Evolutionary conservation across 257 asterid species (phyloP).

Genomic region (Penstemon barbatus): DNA sequence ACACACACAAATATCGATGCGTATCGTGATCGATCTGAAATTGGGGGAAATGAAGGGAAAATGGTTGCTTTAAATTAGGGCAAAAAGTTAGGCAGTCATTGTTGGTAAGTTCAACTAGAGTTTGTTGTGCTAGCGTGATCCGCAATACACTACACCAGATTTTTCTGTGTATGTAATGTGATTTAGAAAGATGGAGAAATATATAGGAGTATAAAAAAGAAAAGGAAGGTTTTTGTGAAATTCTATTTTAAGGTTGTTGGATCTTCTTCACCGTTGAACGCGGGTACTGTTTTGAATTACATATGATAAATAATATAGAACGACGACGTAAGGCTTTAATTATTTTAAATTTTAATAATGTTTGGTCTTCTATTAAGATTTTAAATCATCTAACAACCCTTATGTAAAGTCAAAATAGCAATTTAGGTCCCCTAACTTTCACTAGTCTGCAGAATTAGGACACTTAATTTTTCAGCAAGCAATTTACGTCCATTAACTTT

Average conservation of each 20-base stretch:
- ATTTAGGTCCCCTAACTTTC: no score
- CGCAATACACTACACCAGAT: slow-evolving; percentile 14
- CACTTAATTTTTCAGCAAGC: no score
- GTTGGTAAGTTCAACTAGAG: slow-evolving; percentile 37
- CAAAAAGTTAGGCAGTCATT: slow-evolving; percentile 32
- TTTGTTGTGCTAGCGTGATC: slow-evolving; percentile 27
- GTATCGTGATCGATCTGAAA: slow-evolving; percentile 31
- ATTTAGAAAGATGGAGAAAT: no score
- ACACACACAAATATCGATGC: slow-evolving; percentile 5
- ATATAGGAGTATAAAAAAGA: background rate
- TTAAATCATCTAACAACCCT: no score
- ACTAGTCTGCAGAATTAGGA: no score
- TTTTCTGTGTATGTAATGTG: background rate
- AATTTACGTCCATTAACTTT: no score
- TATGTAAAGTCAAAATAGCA: no score
- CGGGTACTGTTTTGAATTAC: no score
- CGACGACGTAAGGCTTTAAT: no score
- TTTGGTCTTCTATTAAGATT: no score
- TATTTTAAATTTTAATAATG: no score
- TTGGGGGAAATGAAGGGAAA: slow-evolving; percentile 20
- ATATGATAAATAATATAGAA: no score
- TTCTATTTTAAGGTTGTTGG: background rate
- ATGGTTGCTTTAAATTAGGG: slow-evolving; percentile 34
- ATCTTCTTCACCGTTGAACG: background rate
- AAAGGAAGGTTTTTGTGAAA: background rate